Evolutionary conservation across 2,329 filamentous ascomycete species (phyloP).

Genomic region (Anthostomella pinea): DNA sequence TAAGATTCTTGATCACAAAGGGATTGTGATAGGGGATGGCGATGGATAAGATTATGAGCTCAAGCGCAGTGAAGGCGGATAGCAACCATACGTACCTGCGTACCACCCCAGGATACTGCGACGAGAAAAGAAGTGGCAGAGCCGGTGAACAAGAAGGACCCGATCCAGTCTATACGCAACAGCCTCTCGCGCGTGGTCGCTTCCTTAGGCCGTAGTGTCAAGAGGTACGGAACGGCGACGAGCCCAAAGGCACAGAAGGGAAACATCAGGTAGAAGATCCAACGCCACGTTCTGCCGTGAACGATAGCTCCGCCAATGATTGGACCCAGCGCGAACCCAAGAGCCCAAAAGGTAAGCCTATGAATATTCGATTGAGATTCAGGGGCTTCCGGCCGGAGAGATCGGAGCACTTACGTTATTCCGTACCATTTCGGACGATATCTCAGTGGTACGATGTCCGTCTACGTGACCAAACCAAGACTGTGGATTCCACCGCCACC

Average conservation of each 20-base stretch:
- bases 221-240: constrained; percentile 38
- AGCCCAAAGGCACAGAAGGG: constrained; percentile 41
- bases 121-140: constrained; percentile 44
- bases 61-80: neutral
- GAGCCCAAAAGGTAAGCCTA: constrained; percentile 15
- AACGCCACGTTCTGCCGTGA: constrained; percentile 41
- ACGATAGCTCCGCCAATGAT: constrained; percentile 38
- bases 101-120: constrained; percentile 46
- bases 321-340: constrained; percentile 31
- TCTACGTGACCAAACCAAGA: constrained; percentile 39
- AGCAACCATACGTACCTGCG: constrained; percentile 15
- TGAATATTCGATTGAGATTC: neutral
- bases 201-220: constrained; percentile 36
- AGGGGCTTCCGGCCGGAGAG: neutral
- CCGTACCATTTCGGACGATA: constrained; percentile 41
- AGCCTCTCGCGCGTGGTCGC: constrained; percentile 35
- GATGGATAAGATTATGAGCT: neutral
- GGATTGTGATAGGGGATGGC: too few relatives aligned
- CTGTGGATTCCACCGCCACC: constrained; percentile 42
- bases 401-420: constrained; percentile 29
- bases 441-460: constrained; percentile 41
- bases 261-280: constrained; percentile 48
- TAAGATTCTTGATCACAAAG: too few relatives aligned
- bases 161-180: constrained; percentile 43
- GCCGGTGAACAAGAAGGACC: constrained; percentile 43